Conservation (phyloP, 2,329 filamentous ascomycete species). For the Fusarium verrucosum region DNA sequence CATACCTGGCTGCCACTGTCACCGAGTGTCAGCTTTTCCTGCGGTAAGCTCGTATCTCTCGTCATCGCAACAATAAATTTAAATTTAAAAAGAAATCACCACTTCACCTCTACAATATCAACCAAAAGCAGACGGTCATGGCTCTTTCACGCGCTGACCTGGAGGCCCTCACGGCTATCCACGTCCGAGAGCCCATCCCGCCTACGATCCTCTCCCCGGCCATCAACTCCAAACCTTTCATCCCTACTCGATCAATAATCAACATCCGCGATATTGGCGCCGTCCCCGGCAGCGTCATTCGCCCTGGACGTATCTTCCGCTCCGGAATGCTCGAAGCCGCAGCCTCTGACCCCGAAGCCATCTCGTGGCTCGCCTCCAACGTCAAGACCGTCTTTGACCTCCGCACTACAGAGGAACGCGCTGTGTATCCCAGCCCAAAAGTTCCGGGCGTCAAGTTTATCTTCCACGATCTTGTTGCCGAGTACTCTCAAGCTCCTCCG, state of each 20-base stretch:
- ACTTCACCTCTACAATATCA: not conserved
- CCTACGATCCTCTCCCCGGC: conserved; percentile 49
- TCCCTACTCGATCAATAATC: conserved; percentile 58
- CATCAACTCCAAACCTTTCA: conserved; percentile 57
- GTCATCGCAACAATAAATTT: not conserved
- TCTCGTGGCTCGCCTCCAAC: conserved; percentile 50
- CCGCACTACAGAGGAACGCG: conserved; percentile 57
- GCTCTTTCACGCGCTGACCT: conserved; percentile 40
- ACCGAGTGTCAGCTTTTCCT: not conserved
- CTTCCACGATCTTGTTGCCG: conserved; percentile 52
- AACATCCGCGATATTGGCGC: conserved; percentile 63
- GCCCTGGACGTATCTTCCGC: conserved; percentile 56
- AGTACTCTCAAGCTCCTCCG: conserved; percentile 51
- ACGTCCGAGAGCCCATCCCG: conserved; percentile 53
- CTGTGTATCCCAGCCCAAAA: conserved; percentile 53
- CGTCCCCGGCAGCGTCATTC: conserved; percentile 54
- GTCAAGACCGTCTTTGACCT: conserved; percentile 62
- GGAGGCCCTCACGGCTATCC: conserved; percentile 53
- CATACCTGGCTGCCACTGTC: no score
- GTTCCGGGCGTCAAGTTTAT: conserved; percentile 57
- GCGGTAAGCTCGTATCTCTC: not conserved
- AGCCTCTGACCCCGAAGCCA: conserved; percentile 43
- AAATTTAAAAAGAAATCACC: no score
- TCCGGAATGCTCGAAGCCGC: conserved; percentile 55
- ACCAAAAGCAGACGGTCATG: conserved; percentile 20